Percentiles rank a stretch among this genome's conserved stretches.
Evolutionary conservation across 2,329 filamentous ascomycete species (phyloP).

Genomic region (Aspergillus transmontanensis): DNA sequence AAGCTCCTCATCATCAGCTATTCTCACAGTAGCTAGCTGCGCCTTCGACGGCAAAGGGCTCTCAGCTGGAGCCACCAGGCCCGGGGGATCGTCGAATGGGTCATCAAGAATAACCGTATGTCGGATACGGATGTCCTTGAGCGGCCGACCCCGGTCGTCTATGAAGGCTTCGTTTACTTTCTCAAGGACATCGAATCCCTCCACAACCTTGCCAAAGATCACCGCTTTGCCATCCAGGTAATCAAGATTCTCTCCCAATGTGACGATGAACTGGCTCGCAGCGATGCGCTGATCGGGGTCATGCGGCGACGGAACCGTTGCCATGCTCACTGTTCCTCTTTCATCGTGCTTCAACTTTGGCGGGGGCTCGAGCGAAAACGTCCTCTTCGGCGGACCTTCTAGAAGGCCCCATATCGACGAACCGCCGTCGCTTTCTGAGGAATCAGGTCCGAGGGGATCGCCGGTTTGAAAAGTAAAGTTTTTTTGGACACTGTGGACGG

Average conservation of each 20-base stretch:
- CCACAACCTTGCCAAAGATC: conserved; percentile 91
- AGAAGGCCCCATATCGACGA: conserved; percentile 89
- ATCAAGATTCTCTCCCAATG: conserved; percentile 84
- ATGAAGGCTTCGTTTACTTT: conserved; percentile 90
- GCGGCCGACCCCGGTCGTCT: conserved; percentile 79
- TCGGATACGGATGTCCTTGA: conserved; percentile 92
- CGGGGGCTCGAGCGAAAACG: conserved; percentile 81
- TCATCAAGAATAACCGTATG: conserved; percentile 93
- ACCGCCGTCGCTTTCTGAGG: conserved; percentile 84
- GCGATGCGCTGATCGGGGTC: conserved; percentile 82
- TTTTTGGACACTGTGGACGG: conserved; percentile 88
- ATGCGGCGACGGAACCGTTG: conserved; percentile 74
- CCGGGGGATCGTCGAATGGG: conserved; percentile 80
- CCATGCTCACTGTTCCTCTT: conserved; percentile 94
- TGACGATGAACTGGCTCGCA: conserved; percentile 91
- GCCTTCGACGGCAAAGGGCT: conserved; percentile 81
- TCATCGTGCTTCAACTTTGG: conserved; percentile 86
- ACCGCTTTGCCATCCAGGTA: conserved; percentile 92
- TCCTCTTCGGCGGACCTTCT: conserved; percentile 69
- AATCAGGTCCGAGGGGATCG: conserved; percentile 86
- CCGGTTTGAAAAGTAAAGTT: conserved; percentile 96
- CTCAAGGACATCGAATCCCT: conserved; percentile 91
- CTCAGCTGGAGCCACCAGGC: conserved; percentile 72
- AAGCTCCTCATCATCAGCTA: conserved; percentile 83
- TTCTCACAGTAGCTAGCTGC: conserved; percentile 87